Evolutionary conservation across 139 green algal genomes (phyloP).

Genomic region (Micromonas commoda): DNA sequence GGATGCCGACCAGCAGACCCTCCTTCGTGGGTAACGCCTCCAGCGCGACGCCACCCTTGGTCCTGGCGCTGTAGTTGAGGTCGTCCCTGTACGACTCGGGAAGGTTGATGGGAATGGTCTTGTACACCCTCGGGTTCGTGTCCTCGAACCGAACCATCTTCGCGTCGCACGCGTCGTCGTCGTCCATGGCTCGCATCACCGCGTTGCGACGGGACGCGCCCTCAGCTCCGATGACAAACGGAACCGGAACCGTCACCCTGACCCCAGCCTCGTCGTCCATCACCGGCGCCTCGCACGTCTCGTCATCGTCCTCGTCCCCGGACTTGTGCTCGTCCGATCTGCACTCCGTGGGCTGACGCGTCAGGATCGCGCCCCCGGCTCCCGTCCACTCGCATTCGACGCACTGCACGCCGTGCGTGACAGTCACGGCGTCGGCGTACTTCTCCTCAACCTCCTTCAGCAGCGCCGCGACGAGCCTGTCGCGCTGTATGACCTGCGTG

Average conservation of each 20-base stretch:
- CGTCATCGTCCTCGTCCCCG: neutral
- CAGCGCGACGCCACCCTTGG: constrained; percentile 25
- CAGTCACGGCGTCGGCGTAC: constrained; percentile 28
- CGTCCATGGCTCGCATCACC: constrained; percentile 26
- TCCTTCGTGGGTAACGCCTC: constrained; percentile 49
- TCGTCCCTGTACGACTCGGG: constrained; percentile 28
- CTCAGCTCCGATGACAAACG: constrained; percentile 42
- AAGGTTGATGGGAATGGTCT: constrained; percentile 39
- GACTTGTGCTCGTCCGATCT: neutral
- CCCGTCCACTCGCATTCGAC: neutral
- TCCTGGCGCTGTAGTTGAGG: constrained; percentile 42
- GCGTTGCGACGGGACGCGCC: constrained; percentile 27
- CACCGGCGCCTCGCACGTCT: neutral
- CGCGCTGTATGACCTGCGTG: constrained; percentile 41
- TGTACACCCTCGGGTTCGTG: constrained; percentile 46
- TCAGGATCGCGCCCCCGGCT: neutral
- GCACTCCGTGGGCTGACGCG: neutral
- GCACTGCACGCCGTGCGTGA: neutral
- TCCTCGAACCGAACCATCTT: constrained; percentile 30
- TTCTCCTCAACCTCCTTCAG: constrained; percentile 39
- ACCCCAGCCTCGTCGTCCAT: neutral
- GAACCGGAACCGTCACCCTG: neutral
- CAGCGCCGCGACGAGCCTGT: constrained; percentile 39
- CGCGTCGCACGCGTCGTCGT: constrained; percentile 18
- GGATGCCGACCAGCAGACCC: constrained; percentile 40